Evolutionary conservation across 805 yeast genomes (phyloP).

Genomic region (Lachancea cidri): DNA sequence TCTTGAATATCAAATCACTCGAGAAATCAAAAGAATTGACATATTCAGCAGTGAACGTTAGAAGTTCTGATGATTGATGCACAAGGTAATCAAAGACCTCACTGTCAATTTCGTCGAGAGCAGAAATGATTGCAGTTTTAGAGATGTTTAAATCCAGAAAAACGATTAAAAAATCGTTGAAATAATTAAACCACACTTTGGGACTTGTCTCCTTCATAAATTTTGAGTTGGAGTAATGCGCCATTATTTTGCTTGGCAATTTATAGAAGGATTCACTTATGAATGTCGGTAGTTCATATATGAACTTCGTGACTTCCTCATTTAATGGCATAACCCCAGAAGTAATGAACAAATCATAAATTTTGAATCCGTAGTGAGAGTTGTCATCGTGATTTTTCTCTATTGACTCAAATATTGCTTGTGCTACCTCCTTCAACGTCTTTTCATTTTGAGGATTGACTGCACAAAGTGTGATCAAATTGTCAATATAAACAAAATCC

Average conservation of each 20-base stretch:
- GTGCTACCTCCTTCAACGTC: constrained; percentile 1
- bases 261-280: constrained; percentile 30
- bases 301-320: constrained; percentile 31
- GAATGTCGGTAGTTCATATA: constrained; percentile 33
- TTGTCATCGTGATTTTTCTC: constrained; percentile 18
- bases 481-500: constrained; percentile 4
- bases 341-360: constrained; percentile 28
- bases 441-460: neutral
- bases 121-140: constrained; percentile 25
- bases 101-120: constrained; percentile 32
- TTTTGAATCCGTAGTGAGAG: constrained; percentile 25
- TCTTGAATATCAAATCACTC: constrained; percentile 26
- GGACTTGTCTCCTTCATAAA: constrained; percentile 17
- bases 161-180: constrained; percentile 28
- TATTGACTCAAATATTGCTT: constrained; percentile 8
- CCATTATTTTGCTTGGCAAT: constrained; percentile 31
- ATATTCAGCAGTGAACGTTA: constrained; percentile 19
- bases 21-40: constrained; percentile 25
- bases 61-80: constrained; percentile 16
- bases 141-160: constrained; percentile 11
- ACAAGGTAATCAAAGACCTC: constrained; percentile 16
- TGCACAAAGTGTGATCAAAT: constrained; percentile 1
- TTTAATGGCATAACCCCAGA: constrained; percentile 17
- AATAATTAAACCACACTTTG: constrained; percentile 19
- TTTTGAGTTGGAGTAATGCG: constrained; percentile 29